Conservation (phyloP, 2,329 filamentous ascomycete genomes). For the Botryotinia globosa region DNA sequence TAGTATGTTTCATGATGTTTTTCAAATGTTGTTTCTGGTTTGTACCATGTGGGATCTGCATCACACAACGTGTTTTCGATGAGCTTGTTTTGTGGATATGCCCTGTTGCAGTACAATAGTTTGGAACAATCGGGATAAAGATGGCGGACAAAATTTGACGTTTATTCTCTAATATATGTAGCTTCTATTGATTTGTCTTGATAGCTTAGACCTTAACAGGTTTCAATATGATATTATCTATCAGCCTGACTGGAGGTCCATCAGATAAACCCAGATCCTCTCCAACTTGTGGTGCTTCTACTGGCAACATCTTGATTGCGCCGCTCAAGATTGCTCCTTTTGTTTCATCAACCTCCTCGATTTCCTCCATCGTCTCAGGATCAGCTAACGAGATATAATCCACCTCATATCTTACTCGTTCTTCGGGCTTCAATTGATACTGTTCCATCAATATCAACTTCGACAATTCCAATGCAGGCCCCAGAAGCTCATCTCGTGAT, state of each 20-base stretch:
- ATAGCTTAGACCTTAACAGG: constrained; percentile 37
- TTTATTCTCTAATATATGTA: not conserved
- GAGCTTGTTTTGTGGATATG: not conserved
- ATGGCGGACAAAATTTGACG: not conserved
- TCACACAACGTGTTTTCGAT: not conserved
- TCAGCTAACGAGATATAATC: constrained; percentile 93
- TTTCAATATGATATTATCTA: constrained; percentile 84
- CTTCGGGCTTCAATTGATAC: constrained; percentile 51
- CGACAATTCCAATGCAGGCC: constrained; percentile 62
- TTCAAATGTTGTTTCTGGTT: not conserved
- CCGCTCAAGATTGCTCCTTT: constrained; percentile 84
- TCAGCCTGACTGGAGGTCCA: constrained; percentile 76
- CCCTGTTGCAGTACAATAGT: not conserved
- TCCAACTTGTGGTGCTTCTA: constrained; percentile 65
- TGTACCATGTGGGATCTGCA: not conserved
- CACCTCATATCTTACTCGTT: constrained; percentile 73
- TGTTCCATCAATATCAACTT: constrained; percentile 58
- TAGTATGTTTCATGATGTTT: not conserved
- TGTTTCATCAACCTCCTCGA: constrained; percentile 64
- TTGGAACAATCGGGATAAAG: not conserved
- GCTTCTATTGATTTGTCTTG: not conserved
- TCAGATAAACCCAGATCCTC: constrained; percentile 74
- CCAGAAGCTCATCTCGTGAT: constrained; percentile 65
- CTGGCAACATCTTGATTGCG: constrained; percentile 82
- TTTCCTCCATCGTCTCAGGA: constrained; percentile 76